phyloP scores from a whole-genome alignment of 768 basidiomycete genomes.

The Clavulina sp. region DNA sequence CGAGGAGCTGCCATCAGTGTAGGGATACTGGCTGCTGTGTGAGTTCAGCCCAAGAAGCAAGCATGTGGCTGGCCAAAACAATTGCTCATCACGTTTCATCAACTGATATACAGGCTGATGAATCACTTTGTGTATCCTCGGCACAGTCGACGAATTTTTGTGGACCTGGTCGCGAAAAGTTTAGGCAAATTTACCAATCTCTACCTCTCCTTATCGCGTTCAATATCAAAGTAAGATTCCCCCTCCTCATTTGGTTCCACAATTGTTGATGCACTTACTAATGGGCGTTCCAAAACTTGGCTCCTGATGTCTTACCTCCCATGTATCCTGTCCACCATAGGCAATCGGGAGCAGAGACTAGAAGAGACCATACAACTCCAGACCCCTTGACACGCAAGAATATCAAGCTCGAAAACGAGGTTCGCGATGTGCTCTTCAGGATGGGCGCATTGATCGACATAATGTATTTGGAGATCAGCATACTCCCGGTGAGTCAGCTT shows the following conservation, averaged over 20 bases:
- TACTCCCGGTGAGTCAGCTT: slow-evolving; percentile 25
- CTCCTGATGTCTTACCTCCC: background rate
- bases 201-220: slow-evolving; percentile 30
- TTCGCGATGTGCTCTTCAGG: slow-evolving; percentile 6
- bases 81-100: background rate
- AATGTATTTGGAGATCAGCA: slow-evolving; percentile 31
- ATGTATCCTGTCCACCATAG: no score
- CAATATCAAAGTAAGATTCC: slow-evolving; percentile 10
- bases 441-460: slow-evolving; percentile 23
- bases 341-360: no score
- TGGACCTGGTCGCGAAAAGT: slow-evolving; percentile 23
- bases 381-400: no score
- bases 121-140: slow-evolving; percentile 31
- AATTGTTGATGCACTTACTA: background rate
- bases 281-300: background rate
- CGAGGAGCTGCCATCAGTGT: slow-evolving; percentile 27
- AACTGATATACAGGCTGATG: slow-evolving; percentile 17
- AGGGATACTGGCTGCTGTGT: slow-evolving; percentile 29
- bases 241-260: background rate
- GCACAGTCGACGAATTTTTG: slow-evolving; percentile 30
- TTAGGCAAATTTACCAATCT: slow-evolving; percentile 26
- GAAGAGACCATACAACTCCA: no score
- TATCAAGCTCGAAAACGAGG: background rate
- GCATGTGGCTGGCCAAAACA: background rate
- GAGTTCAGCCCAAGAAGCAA: background rate